Evolutionary conservation across 2,329 filamentous ascomycete species (phyloP), one percentile per base, ranked within the genome.

Genomic region (Fusarium zealandicum): DNA sequence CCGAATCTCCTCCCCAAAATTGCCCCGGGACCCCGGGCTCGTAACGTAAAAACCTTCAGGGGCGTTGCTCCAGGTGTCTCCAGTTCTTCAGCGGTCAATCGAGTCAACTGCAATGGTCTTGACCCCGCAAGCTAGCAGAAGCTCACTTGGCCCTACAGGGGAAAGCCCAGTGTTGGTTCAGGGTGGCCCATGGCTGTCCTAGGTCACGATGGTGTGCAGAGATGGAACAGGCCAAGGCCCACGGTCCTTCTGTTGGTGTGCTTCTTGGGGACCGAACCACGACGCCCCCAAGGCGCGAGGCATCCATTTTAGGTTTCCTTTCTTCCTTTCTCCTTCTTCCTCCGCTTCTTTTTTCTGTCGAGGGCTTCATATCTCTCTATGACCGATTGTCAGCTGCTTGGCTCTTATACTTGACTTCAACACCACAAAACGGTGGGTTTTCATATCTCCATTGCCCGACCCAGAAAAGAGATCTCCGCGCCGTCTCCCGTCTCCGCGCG

Each of bases 151-250:
- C 55, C 54, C 43, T 47, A 54, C 58, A 59, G 46, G 63, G 61
- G 51, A 54, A 66, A 61, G 57, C 41, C 46, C 32, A 53, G 51
- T 60, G 60, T 54, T 57, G 46, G 51, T 45, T 46, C 59, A 62
- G 55, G 64, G 61, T 67, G 53, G 56, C 48, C 56, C 54, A 47
- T 64, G 64, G 47, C 44, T 46, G 46, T 45, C 38, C 47, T 58
- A 66, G 65, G 61, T 68, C 65, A 68, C 65, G 65, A 68, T 68
- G 65, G 61, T 68, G 51, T 62, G 57, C 61, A 59, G 60, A 60
- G 54, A 66, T 58, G 59, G 56, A 53, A 58, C 38, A 47, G 47
- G 39, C 37, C 32, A 51, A 40, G 40, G 27, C 27, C 41, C 41
- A 50, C 53, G 58, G 58, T 32, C 58, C 32, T 63, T 63, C 25